Evolutionary conservation across 73 alveolate genomes (phyloP), one percentile per base, ranked within the genome.

Genomic region (Paramecium biaurelia): DNA sequence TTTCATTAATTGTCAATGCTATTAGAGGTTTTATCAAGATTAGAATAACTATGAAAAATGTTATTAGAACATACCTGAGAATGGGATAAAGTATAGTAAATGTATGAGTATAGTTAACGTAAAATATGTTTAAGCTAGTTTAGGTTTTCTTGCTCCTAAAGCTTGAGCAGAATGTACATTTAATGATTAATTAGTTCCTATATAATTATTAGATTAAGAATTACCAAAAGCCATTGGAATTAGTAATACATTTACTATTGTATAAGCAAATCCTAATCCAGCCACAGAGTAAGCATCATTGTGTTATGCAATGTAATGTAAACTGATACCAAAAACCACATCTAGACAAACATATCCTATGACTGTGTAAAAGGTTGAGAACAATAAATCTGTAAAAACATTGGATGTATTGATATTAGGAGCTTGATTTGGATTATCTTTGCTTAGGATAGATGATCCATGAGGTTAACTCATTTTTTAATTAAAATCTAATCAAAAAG

Each of bases 261-360:
- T 32, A 30, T 67, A 21, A 67, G 45, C 84, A 30, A 67, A 67
- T 67, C 84, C 84, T 32, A 67, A 26, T 14, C 47, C 43, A 12
- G 84, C 84, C 4, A 67, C 84, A 14, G 45, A 30, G 11, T 1
- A 3, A 20, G 49, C 12, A 18, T 67, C 84, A 26, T 67, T 67
- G 14, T 67, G 84, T 23, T 67, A 9, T 30, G 45, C 87, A 5
- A 74, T 32, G 32, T 70, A 74, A 38, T 74, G 87, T n/a, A 74
- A 35, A 38, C 67, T 34, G 20, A 74, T 74, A 10, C 34, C 87
- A 35, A 74, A 35, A 4, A 32, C 59, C 2, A 74, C 18, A 35
- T 74, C 87, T 35, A 74, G 58, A 43, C 63, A 34, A 8, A 74
- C 59, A 32, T 74, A 74, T 74, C 87, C 87, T 10, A 74, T 35